phyloP scores from a whole-genome alignment of 768 basidiomycete genomes.

The Pulveroboletus sp. region DNA sequence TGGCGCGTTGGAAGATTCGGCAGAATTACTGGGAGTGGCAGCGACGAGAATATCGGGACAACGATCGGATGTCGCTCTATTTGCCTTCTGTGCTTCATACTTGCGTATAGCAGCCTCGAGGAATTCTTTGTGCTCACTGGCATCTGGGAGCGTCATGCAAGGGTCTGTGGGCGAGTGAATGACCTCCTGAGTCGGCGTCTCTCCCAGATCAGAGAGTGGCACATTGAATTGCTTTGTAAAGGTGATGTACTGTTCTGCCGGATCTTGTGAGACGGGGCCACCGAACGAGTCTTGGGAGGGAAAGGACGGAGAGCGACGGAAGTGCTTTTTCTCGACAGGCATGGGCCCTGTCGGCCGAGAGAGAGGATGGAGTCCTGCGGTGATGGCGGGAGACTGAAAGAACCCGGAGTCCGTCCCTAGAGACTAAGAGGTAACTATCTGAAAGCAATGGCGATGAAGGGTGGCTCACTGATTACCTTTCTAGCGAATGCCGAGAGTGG shows the following conservation, averaged over 20 bases:
- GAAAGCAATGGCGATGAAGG: conserved; percentile 12
- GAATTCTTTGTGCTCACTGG: conserved; percentile 30
- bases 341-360: conserved; percentile 20
- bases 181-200: conserved; percentile 26
- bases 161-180: conserved; percentile 36
- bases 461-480: conserved; percentile 32
- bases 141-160: conserved; percentile 47
- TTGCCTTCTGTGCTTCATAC: conserved; percentile 23
- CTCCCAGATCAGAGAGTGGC: conserved; percentile 54
- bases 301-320: conserved; percentile 33
- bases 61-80: conserved; percentile 5
- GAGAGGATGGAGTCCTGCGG: conserved; percentile 7
- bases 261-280: conserved; percentile 45
- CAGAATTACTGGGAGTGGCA: conserved; percentile 47
- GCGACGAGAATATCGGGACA: conserved; percentile 40
- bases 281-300: conserved; percentile 63
- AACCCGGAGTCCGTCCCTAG: conserved; percentile 31
- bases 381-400: conserved; percentile 31
- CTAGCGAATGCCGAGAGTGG: conserved; percentile 27
- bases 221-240: conserved; percentile 47
- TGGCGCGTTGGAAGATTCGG: conserved; percentile 21
- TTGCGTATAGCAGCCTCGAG: conserved; percentile 21
- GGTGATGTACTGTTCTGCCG: conserved; percentile 42
- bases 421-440: conserved; percentile 25
- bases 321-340: conserved; percentile 18